Evolutionary conservation across 2,329 filamentous ascomycete species (phyloP).

Genomic region (Ascomycota sp.): DNA sequence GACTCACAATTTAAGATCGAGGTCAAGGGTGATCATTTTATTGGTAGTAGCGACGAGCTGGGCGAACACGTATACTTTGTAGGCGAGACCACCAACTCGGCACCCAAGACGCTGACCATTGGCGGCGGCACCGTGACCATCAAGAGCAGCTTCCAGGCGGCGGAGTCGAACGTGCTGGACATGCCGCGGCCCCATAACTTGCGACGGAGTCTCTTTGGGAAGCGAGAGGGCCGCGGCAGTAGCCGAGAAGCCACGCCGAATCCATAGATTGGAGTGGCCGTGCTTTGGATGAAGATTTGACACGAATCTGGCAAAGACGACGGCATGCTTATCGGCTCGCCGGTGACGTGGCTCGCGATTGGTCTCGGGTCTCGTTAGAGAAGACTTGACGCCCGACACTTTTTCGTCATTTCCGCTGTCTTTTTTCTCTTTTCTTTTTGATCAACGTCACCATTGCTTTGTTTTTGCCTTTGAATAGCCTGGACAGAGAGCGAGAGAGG

Average conservation of each 20-base stretch:
- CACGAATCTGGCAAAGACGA: no score
- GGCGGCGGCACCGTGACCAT: conserved; percentile 54
- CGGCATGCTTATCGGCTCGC: no score
- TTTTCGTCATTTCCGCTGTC: no score
- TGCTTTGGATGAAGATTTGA: conserved; percentile 3
- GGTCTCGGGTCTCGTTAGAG: no score
- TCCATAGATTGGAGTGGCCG: conserved; percentile 7
- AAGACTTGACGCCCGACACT: no score
- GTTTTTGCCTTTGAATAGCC: no score
- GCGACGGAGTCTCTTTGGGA: conserved; percentile 34
- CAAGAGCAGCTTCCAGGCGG: conserved; percentile 47
- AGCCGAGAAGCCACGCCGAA: conserved; percentile 24
- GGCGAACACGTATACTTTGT: conserved; percentile 82
- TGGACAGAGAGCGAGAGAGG: no score
- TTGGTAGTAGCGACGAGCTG: conserved; percentile 64
- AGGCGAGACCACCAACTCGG: conserved; percentile 50
- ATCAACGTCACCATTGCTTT: no score
- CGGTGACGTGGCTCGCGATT: no score
- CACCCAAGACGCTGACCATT: conserved; percentile 54
- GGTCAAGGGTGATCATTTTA: conserved; percentile 68
- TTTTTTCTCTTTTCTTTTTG: no score
- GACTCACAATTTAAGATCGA: conserved; percentile 74
- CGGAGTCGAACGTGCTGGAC: conserved; percentile 23
- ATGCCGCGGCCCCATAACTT: conserved; percentile 23
- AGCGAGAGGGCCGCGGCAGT: conserved; percentile 22